Base-by-base conservation (phyloP, 192 early-diverging fungal genomes). In the Podila clonocystis region DNA sequence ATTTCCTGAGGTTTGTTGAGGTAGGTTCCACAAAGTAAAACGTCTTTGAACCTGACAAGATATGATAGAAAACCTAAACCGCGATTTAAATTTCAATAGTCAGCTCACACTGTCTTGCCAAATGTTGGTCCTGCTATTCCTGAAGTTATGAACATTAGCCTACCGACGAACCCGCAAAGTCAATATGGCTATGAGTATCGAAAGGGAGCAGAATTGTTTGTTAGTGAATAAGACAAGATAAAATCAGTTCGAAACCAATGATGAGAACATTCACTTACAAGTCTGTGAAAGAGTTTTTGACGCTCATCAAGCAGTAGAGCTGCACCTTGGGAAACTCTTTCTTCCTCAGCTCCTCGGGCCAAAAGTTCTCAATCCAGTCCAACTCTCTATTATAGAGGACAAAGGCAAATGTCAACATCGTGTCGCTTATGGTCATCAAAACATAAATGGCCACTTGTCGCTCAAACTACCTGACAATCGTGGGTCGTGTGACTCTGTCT, bases 1-100 rank as follows among this genome's bases (percentile, higher is more conserved):
- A 98, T 82, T 93, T 96, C 82, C 93, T 91, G 68, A 98, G 75
- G 76, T 98, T 95, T 6, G 87, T 87, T 22, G 87, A 74, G 8
- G 95, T 94, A 22, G 97, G 97, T 55, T 90, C 88, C 19, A 97
- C 88, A 83, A 98, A 94, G 79, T 96, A 98, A 78, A 98, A 98
- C 30, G 90, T 82, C 80, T 98, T 97, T 71, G 90, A 84, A 20
- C 97, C 97, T 24, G 89, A 90, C 2, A 98, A 67, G 30, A 98
- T 87, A 69, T 98, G 97, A 75, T 97, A 98, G 67, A 95, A 98
- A 0, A 97, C 95, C 83, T 93, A 96, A 89, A 19, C 93, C 94
- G 22, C 91, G 92, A 55, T 6, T 36, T 5, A 31, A 63, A 63
- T 9, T 5, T 15, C 7, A 26, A 7, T 4, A 13, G 30, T 24